Base-by-base conservation (phyloP, 2,329 filamentous ascomycete genomes). In the Claviceps sp. region DNA sequence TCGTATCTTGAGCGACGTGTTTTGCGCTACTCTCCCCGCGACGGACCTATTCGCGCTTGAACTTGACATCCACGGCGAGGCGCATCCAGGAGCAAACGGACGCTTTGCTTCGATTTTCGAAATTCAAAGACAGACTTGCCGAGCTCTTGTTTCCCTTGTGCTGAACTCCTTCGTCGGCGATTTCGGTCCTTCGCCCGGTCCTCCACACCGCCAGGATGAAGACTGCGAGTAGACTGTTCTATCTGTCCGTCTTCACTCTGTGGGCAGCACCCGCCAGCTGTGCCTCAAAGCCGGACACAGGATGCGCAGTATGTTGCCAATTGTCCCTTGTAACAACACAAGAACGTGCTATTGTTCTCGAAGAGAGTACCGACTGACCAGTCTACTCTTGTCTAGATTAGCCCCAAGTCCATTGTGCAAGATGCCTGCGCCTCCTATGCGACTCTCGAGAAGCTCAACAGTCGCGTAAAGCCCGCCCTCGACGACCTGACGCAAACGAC, bases 361-460 rank as follows among this genome's bases (percentile, higher is more conserved):
- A 42, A 17, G 8, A 7, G 24, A 16, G 6, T 43, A 17, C 30
- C 26, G 1, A 30, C 51, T 53, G 24, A 53, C 51, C 11, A n/a
- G 26, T 50, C 10, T 7, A 55, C 56, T 52, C 54, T 57, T 39
- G 45, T 74, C 5, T 46, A 95, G 89, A 87, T 95, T 61, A 89
- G 93, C 43, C 88, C 90, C 17, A 84, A 84, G 59, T 81, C 89
- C 55, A 94, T 93, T 62, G 89, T 98, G 40, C 87, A 86, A 44
- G 93, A 98, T 68, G 89, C 93, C 48, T 97, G 93, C 71, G 89
- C 88, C 56, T 95, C 91, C 52, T 98, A 95, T 70, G 83, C 84
- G 52, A 89, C 88, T 40, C 85, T 98, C 67, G 90, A 98, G 64
- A 73, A 76, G 42, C 75, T 98, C 51, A 98, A 97, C 70, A 69